Evolutionary conservation across 768 basidiomycete genomes (phyloP), one percentile per base, ranked within the genome.

Genomic region (Tubosaeta sp.): DNA sequence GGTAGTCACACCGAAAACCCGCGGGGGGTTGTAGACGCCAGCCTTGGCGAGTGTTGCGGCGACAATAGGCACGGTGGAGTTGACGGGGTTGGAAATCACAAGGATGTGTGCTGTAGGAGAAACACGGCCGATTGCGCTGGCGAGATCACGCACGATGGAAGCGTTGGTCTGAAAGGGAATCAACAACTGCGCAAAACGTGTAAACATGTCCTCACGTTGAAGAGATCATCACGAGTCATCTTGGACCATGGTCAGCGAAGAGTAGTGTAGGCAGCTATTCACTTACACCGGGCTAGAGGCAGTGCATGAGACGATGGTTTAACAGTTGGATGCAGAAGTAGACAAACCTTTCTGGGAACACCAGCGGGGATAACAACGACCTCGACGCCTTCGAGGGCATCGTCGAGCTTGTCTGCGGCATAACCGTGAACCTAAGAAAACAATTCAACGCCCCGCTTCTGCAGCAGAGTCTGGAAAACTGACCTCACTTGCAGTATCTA

Each of bases 11-110:
- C 95, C 97, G 71, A 97, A 98, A 64, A 98, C 71, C 60, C 81
- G 88, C 54, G 76, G 75, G 50, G 93, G 91, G 77, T 99, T 84
- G 75, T 88, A 97, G 54, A 90, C 90, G 55, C 94, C 94, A 12
- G 88, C 88, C 71, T 93, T 90, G 74, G 89, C 83, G 70, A 97
- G 86, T 53, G 89, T 88, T 60, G 85, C 81, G 42, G 94, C 93
- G 60, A 97, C 94, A 63, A 99, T 97, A 63, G 97, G 95, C 54
- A 98, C 97, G 56, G 97, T 97, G 47, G 88, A 91, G 80, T 91
- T 93, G 79, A 97, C 95, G 50, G 95, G 95, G 85, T 99, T 99
- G 63, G 95, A 95, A 73, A 99, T 99, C 74, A 98, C 86, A 60
- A 93, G 84, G 65, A 98, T 80, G 74, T 90, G 85, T n/a, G 97